These are phyloP conservation scores for Colletotrichum godetiae DNA, from an alignment of 2,329 filamentous ascomycete species.

Conservation along the genomic window DNA sequence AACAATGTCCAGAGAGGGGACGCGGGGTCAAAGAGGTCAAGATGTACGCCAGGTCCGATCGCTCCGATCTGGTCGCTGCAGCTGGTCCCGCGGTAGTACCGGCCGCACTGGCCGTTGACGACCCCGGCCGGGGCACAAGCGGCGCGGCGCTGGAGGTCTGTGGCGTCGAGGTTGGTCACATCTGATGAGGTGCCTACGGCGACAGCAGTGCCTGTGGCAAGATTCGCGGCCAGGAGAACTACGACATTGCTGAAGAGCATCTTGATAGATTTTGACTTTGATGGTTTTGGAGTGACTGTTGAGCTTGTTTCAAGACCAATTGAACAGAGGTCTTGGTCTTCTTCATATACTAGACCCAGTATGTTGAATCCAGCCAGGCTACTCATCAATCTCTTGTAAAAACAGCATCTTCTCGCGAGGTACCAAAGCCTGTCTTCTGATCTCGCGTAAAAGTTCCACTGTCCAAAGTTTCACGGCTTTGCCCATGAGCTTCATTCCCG, in stretches of 20 bases:
- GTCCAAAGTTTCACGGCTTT: no score
- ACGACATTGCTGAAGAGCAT: neutral
- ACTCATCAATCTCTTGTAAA: no score
- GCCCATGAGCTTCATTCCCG: no score
- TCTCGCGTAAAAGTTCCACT: no score
- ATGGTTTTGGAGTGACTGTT: no score
- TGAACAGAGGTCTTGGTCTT: no score
- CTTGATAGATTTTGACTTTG: neutral
- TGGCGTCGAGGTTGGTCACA: neutral
- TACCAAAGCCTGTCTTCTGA: no score
- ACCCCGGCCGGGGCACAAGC: neutral
- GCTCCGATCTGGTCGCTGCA: constrained; percentile 3
- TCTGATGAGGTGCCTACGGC: neutral
- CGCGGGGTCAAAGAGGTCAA: neutral
- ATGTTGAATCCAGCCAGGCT: no score
- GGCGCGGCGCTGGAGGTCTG: neutral
- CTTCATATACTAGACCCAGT: no score
- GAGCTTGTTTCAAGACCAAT: no score
- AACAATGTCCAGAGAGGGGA: no score
- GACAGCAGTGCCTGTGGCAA: neutral
- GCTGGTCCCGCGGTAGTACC: constrained; percentile 2
- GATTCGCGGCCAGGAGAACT: neutral
- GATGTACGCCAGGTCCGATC: neutral
- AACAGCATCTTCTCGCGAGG: no score
- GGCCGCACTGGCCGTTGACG: constrained; percentile 1